Evolutionary conservation across 495 filamentous ascomycete genomes (phyloP), one percentile per base, ranked within the genome.

Genomic region (Penicillium silybi): DNA sequence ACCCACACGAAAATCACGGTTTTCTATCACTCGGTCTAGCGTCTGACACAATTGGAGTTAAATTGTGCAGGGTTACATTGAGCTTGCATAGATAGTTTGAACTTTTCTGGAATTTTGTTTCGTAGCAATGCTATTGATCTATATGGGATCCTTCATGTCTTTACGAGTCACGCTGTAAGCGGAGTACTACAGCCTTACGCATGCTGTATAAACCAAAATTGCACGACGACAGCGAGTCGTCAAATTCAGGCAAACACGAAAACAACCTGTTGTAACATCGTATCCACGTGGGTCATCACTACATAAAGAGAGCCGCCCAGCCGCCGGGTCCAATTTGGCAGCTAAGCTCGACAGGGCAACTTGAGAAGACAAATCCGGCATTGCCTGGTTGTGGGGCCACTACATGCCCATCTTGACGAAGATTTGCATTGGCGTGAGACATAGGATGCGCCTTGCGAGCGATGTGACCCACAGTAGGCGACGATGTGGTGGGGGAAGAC

Each of bases 401-500:
- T 35, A 42, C 17, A 29, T 15, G 42, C 38, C 37, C 35, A 47
- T 48, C 50, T 22, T 41, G 25, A 19, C 18, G 9, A 26, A 20
- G 16, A 34, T 34, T n/a, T 29, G 19, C 44, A 34, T 13, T 16
- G 26, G 8, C 13, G 19, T 41, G 22, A 43, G 38, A 26, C 38
- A 34, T 18, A 26, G 15, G 18, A 37, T 26, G 8, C 35, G 27
- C 27, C 32, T 34, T 34, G 17, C 23, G 15, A 34, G 7, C 42
- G 41, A 29, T 23, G 25, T 13, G 48, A 25, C 22, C 55, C 50
- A 58, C 50, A 16, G 25, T 13, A 22, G 50, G 17, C 48, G 56
- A 45, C 40, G 41, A 48, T 53, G 25, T 34, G 43, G 60, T 63
- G 53, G 57, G 44, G 48, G 46, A 3, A 42, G 40, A 23, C 19